phyloP scores from a whole-genome alignment of 768 basidiomycete species.

The Boletellus sp. region DNA sequence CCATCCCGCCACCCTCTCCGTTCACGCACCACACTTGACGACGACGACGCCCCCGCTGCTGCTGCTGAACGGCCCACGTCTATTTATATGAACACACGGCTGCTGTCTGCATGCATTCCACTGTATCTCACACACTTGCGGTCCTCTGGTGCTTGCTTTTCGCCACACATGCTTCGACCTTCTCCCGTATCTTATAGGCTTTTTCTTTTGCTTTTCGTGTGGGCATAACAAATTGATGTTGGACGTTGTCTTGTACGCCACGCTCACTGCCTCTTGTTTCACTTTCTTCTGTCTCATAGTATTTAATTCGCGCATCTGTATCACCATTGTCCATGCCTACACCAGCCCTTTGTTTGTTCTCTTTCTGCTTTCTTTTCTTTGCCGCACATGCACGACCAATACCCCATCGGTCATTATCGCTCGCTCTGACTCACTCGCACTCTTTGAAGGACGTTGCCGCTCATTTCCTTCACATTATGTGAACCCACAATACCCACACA shows the following conservation, averaged over 20 bases:
- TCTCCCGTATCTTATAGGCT: slow-evolving; percentile 3
- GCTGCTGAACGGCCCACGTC: slow-evolving; percentile 16
- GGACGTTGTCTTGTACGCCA: slow-evolving; percentile 18
- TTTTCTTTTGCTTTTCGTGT: not conserved
- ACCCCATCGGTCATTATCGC: slow-evolving; percentile 1
- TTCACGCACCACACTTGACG: slow-evolving; percentile 20
- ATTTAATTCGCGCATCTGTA: slow-evolving; percentile 29
- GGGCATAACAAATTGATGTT: slow-evolving; percentile 2
- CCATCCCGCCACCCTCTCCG: not conserved
- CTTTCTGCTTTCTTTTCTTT: not conserved
- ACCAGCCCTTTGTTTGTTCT: not conserved
- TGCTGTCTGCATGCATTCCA: slow-evolving; percentile 18
- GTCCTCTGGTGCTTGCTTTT: slow-evolving; percentile 2
- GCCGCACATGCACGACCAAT: not conserved
- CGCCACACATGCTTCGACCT: slow-evolving; percentile 9
- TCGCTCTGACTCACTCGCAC: slow-evolving; percentile 4
- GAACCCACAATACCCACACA: slow-evolving; percentile 1
- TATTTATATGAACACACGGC: slow-evolving; percentile 25
- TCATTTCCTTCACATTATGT: not conserved
- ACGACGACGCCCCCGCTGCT: slow-evolving; percentile 11
- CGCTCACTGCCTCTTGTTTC: not conserved
- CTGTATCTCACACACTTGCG: slow-evolving; percentile 16
- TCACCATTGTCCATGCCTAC: slow-evolving; percentile 9
- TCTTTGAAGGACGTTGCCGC: slow-evolving; percentile 1
- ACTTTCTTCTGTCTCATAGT: slow-evolving; percentile 19